phyloP scores from a whole-genome alignment of 2,329 filamentous ascomycete species.

The Xylariaceae sp. region DNA sequence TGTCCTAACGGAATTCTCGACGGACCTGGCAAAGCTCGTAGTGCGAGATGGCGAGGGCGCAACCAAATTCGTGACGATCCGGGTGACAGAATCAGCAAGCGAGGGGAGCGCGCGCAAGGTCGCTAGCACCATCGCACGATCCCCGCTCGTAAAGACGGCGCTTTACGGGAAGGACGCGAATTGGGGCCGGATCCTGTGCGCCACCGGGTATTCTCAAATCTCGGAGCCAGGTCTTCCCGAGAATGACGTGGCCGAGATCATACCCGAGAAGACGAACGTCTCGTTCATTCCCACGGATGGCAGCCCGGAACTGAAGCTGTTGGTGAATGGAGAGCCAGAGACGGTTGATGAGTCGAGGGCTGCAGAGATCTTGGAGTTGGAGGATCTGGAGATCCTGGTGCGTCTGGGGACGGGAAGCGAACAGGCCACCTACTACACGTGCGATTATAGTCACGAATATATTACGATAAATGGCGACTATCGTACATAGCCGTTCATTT shows the following conservation, averaged over 20 bases:
- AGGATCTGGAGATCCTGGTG: conserved; percentile 76
- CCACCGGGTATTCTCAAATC: conserved; percentile 75
- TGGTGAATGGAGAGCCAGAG: conserved; percentile 78
- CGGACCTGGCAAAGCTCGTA: conserved; percentile 83
- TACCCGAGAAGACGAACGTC: conserved; percentile 66
- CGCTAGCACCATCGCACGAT: conserved; percentile 83
- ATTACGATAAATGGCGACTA: conserved; percentile 32
- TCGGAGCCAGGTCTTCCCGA: conserved; percentile 51
- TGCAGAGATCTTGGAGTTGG: conserved; percentile 70
- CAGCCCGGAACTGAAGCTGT: conserved; percentile 68
- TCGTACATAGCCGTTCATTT: conserved; percentile 10
- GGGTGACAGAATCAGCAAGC: conserved; percentile 67
- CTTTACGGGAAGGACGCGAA: conserved; percentile 97
- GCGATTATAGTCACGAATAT: conserved; percentile 82
- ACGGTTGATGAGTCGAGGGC: conserved; percentile 72
- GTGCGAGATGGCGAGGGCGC: conserved; percentile 96
- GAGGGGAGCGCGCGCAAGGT: conserved; percentile 72
- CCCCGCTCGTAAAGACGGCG: conserved; percentile 93
- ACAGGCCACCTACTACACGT: conserved; percentile 76
- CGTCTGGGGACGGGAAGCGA: conserved; percentile 64
- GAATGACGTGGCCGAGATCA: conserved; percentile 59
- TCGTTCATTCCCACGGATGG: conserved; percentile 76
- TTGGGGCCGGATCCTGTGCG: conserved; percentile 96
- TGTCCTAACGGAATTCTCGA: conserved; percentile 72
- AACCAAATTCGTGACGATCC: conserved; percentile 95